These are phyloP conservation scores for Marasmius oreades DNA, from an alignment of 1,284 basidiomycete genomes.

Conservation along the genomic window DNA sequence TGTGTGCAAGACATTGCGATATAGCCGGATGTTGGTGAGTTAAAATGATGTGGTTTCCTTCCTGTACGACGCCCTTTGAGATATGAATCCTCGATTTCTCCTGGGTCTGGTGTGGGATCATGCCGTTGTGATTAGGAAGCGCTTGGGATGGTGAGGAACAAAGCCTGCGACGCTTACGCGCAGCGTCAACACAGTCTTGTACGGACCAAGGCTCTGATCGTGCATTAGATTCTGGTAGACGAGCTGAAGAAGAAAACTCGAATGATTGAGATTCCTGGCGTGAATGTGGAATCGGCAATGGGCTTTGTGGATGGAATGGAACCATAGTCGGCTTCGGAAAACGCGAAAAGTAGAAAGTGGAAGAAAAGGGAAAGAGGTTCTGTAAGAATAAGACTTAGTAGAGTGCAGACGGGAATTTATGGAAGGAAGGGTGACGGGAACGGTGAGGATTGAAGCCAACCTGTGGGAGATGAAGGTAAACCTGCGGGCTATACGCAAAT, in stretches of 20 bases:
- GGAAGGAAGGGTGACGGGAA: background rate
- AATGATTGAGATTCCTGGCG: background rate
- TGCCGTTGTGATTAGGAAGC: background rate
- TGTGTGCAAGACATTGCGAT: constrained; percentile 31
- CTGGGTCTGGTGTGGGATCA: background rate
- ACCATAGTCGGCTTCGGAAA: background rate
- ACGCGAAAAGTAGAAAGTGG: background rate
- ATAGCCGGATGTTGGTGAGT: constrained; percentile 33
- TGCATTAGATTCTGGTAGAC: background rate
- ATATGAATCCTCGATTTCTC: background rate
- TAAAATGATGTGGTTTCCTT: constrained; percentile 8
- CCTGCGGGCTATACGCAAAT: background rate
- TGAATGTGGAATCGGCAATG: background rate
- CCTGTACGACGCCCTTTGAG: background rate
- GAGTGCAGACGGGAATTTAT: background rate
- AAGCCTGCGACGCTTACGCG: constrained; percentile 2
- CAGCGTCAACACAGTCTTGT: background rate
- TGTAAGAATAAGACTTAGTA: background rate
- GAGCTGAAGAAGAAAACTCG: background rate
- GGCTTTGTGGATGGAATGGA: background rate
- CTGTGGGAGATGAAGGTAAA: background rate
- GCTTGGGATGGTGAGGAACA: background rate
- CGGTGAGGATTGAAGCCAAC: background rate
- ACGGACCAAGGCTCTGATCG: background rate
- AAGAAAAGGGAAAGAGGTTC: too few relatives aligned